Evolutionary conservation across 2,329 filamentous ascomycete species (phyloP), one percentile per base, ranked within the genome.

Genomic region (Penicillium fuscoglaucum): DNA sequence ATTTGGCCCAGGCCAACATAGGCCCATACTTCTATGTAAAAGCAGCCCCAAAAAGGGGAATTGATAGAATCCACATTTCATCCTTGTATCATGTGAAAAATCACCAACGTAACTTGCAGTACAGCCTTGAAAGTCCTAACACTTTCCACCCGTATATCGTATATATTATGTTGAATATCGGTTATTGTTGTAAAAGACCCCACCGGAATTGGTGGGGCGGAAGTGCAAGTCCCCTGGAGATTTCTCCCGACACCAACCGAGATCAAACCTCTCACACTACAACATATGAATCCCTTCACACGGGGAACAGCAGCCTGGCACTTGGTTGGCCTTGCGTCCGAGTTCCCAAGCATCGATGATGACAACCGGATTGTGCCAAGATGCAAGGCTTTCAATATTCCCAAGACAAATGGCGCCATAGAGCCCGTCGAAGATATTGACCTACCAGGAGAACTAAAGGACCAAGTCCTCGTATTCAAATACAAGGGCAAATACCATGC

Each of bases 401-500:
- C 81, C 6, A 53, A 37, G 29, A 72, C 72, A 39, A 49, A 71
- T 64, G 24, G 70, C 74, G 1, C 70, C 72, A 41, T 61, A 3
- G 55, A 64, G 44, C 35, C 28, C n/a, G 55, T 57, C 19, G 63
- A 62, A 40, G 62, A 64, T 31, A 29, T 75, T 69, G 8, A 73
- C 63, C 0, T 79, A 79, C 72, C 65, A 4, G 70, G 71, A 7
- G 73, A 77, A 3, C 55, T 86, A 54, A 79, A 77, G 44, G 79
- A 87, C 52, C 86, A 90, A 66, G 84, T 90, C 0, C 77, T 90
- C 19, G 79, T 90, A 0, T 90, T 89, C 62, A 80, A 80, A 61
- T 88, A 87, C 65, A 82, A 80, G 52, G 84, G 83, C 3, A 85
- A 83, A 59, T 78, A 90, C n/a, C 82, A 89, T 66, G 88, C 87